These are phyloP conservation scores for Lactarius tabidus DNA, from an alignment of 768 basidiomycete species.

Conservation along the genomic window DNA sequence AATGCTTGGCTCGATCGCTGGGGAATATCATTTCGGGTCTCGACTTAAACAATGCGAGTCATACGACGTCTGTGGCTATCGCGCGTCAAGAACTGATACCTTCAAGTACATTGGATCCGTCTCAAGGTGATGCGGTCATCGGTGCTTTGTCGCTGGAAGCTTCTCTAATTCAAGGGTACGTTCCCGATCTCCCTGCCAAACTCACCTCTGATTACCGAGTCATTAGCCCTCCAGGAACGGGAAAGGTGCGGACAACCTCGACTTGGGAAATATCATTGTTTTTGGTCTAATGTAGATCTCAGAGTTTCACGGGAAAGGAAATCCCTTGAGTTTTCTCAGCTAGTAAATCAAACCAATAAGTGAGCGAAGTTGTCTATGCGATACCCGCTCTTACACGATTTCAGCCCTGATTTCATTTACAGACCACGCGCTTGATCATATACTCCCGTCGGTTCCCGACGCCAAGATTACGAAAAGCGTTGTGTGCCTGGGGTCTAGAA, in stretches of 20 bases:
- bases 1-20: conserved; percentile 42
- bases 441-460: conserved; percentile 62
- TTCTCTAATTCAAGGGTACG: conserved; percentile 68
- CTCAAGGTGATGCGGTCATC: conserved; percentile 68
- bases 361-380: conserved; percentile 6
- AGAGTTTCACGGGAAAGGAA: conserved; percentile 69
- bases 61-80: conserved; percentile 41
- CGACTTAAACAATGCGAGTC: conserved; percentile 39
- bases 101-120: conserved; percentile 58
- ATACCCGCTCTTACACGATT: not conserved
- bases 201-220: not conserved
- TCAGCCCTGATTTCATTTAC: conserved; percentile 58
- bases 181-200: not conserved
- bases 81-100: conserved; percentile 45
- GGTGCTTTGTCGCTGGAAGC: conserved; percentile 57
- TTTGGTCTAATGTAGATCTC: conserved; percentile 1
- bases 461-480: conserved; percentile 57
- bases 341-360: conserved; percentile 51
- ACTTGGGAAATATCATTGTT: no score
- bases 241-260: conserved; percentile 47
- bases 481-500: conserved; percentile 65
- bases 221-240: conserved; percentile 71
- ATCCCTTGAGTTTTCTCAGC: conserved; percentile 60
- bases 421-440: conserved; percentile 76
- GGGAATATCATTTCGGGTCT: conserved; percentile 36